Evolutionary conservation across 73 alveolate species (phyloP).

Genomic region (Paramecium tetraurelia): DNA sequence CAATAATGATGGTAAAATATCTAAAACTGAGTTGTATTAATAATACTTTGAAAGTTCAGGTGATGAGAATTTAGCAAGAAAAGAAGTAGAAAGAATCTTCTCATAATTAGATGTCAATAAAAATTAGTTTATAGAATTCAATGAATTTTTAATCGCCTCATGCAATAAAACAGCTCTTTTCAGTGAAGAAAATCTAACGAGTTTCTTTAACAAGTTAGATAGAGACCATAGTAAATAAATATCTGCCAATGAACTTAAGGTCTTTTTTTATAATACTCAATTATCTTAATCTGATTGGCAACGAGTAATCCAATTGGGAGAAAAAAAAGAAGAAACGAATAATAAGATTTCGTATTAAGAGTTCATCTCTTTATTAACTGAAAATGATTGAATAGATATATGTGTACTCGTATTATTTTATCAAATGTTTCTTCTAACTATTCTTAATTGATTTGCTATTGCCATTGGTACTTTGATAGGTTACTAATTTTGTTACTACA

Average conservation of each 20-base stretch:
- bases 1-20: background rate
- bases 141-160: conserved; percentile 13
- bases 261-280: background rate
- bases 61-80: background rate
- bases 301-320: background rate
- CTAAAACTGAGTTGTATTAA: background rate
- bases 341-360: background rate
- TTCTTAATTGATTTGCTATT: background rate
- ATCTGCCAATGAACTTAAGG: background rate
- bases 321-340: background rate
- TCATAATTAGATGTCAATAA: background rate
- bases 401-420: background rate
- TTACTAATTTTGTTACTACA: background rate
- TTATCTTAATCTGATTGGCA: background rate
- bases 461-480: background rate
- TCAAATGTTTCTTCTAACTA: background rate
- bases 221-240: conserved; percentile 4
- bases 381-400: background rate
- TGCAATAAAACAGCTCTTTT: background rate
- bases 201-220: background rate
- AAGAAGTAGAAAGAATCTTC: background rate
- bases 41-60: background rate
- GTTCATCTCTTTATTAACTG: background rate
- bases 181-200: background rate
- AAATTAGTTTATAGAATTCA: background rate